Percentiles rank a stretch among this genome's conserved stretches.
phyloP scores from a whole-genome alignment of 2,329 filamentous ascomycete species.

The Xylariaceae sp. region DNA sequence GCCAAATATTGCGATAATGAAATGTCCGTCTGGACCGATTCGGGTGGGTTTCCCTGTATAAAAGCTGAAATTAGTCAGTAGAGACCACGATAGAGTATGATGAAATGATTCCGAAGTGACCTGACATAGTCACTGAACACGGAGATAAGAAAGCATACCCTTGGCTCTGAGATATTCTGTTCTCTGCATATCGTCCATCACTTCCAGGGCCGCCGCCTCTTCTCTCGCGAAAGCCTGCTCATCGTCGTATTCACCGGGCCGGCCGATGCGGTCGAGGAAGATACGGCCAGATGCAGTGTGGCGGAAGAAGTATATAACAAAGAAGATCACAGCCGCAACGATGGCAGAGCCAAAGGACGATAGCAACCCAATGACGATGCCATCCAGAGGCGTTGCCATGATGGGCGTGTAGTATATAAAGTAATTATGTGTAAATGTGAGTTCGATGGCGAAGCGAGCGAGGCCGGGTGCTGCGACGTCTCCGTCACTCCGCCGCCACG shows the following conservation, averaged over 20 bases:
- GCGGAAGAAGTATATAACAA: slow-evolving; percentile 87
- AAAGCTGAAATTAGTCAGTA: slow-evolving; percentile 59
- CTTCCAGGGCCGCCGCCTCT: slow-evolving; percentile 89
- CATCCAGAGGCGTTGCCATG: slow-evolving; percentile 46
- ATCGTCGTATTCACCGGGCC: slow-evolving; percentile 95
- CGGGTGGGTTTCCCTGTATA: slow-evolving; percentile 87
- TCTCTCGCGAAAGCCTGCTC: slow-evolving; percentile 91
- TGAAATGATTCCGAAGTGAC: not conserved
- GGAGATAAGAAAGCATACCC: slow-evolving; percentile 54
- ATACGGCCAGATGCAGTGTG: slow-evolving; percentile 87
- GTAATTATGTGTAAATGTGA: slow-evolving; percentile 1
- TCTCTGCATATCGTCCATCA: slow-evolving; percentile 89
- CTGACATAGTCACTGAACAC: slow-evolving; percentile 6
- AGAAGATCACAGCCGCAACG: slow-evolving; percentile 73
- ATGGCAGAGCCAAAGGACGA: slow-evolving; percentile 91
- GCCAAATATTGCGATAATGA: slow-evolving; percentile 95
- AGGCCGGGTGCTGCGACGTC: slow-evolving; percentile 23
- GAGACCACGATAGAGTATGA: not conserved
- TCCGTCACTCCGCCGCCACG: slow-evolving; percentile 30
- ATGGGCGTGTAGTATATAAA: slow-evolving; percentile 13
- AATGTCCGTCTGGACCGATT: slow-evolving; percentile 94
- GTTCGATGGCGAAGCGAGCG: slow-evolving; percentile 4
- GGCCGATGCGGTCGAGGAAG: slow-evolving; percentile 84
- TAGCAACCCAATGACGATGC: slow-evolving; percentile 89
- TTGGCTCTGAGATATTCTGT: slow-evolving; percentile 92